Evolutionary conservation across 2,329 filamentous ascomycete genomes (phyloP), one percentile per base, ranked within the genome.

Genomic region (Scleromitrula shiraiana): DNA sequence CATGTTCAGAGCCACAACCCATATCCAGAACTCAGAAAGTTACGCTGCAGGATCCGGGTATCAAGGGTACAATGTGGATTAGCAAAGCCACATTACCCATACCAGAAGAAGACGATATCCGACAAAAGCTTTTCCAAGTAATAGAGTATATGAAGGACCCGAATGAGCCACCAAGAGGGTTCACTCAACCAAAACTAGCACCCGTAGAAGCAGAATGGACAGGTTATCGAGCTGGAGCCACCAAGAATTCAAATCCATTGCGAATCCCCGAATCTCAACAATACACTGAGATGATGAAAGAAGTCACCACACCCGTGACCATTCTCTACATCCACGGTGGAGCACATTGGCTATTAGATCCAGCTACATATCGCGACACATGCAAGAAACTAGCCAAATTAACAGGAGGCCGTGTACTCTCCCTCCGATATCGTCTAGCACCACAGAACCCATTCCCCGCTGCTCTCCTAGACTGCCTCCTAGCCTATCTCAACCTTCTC

Each of bases 11-110:
- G 40, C 55, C 51, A 38, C 32, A 59, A 12, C 67, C 70, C 4
- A 67, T 94, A 23, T 70, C 75, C 1, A 74, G 79, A 51, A 67
- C 76, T 5, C 91, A 96, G 65, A 70, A 67, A 33, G 57, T 77
- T 12, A 76, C 77, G 1, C 67, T 77, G 36, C 77, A 72, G 48
- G 83, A 85, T 45, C 76, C 76, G 0, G 80, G 78, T 0, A 71
- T 94, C 61, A 89, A 87, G 61, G 88, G 88, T 4, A 78, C 77
- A 37, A 80, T 93, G 55, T 96, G 90, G 90, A 74, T 95, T 20
- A 83, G 82, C 59, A 84, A 79, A 47, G 82, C 85, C 35, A 77
- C 75, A 0, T 68, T 88, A 14, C 76, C 78, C 0, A 67, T 69
- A 2, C 85, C 82, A 0, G 73, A 67, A 33, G 50, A 77, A 70